Base-by-base conservation (phyloP, 495 filamentous ascomycete genomes). In the Friedmanniomyces simplex region DNA sequence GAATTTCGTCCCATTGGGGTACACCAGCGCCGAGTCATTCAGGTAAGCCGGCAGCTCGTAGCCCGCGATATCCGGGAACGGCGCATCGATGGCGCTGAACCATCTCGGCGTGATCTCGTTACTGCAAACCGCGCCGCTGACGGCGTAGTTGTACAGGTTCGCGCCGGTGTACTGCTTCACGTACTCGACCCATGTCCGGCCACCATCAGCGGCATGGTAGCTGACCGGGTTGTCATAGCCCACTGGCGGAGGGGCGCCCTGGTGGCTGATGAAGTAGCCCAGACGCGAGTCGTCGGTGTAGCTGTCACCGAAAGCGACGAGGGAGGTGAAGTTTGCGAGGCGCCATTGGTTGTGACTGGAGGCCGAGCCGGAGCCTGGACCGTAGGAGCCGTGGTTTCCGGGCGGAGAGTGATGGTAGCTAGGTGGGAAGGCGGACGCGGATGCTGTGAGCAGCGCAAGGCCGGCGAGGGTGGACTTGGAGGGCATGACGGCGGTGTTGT, bases 81-180 rank as follows among this genome's bases (percentile, higher is more conserved):
- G 64, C 4, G 63, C 70, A 54, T 74, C 69, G 61, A 82, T 79
- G 32, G 48, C 5, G n/a, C 69, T 36, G 61, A 78, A 72, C 47
- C 61, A 69, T 0, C 82, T 76, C 30, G 76, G 73, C 20, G 82
- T 77, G 62, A 87, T 74, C 32, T 79, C 65, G 71, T 86, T 87
- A 51, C 81, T 83, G 68, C 86, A 89, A 8, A 79, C 78, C 16
- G 84, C 87, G 22, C 86, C 85, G 53, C 67, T 67, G 52, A 89
- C 79, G 50, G 86, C 85, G 66, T 89, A 89, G 69, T 89, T 82
- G 71, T 82, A 82, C n/a, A 84, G 77, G 32, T 69, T 82, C 37
- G 76, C 74, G 4, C 75, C 72, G 25, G 79, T 74, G 42, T 76
- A 73, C 50, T 77, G 65, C 22, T 76, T 69, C 20, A 80, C 84